Evolutionary conservation across 2,329 filamentous ascomycete genomes (phyloP).

Genomic region (Hypomyces perniciosus): DNA sequence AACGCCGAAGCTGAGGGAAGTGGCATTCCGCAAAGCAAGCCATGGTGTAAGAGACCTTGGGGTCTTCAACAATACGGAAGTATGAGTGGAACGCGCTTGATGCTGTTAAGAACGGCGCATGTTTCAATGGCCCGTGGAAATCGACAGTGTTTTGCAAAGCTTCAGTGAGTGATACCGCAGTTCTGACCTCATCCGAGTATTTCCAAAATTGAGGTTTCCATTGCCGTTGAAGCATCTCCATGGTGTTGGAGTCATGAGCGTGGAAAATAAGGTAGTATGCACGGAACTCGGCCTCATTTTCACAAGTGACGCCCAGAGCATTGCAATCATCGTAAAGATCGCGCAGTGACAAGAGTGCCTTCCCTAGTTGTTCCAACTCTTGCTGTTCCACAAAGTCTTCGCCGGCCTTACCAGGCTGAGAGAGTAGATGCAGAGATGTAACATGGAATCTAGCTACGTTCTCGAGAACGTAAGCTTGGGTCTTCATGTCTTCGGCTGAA

Average conservation of each 20-base stretch:
- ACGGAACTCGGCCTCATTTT: slow-evolving; percentile 60
- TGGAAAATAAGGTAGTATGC: slow-evolving; percentile 61
- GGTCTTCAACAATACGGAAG: slow-evolving; percentile 54
- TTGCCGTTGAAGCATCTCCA: slow-evolving; percentile 46
- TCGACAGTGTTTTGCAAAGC: slow-evolving; percentile 53
- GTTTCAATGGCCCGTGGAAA: slow-evolving; percentile 51
- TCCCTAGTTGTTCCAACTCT: slow-evolving; percentile 61
- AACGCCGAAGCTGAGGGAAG: slow-evolving; percentile 55
- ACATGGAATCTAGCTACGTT: slow-evolving; percentile 63
- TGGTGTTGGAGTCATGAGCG: slow-evolving; percentile 50
- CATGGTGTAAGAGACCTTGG: slow-evolving; percentile 60
- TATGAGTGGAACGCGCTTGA: slow-evolving; percentile 47
- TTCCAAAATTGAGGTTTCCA: slow-evolving; percentile 52
- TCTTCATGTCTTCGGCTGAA: slow-evolving; percentile 48
- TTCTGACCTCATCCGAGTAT: slow-evolving; percentile 53
- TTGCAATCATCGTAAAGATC: slow-evolving; percentile 62
- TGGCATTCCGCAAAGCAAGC: slow-evolving; percentile 65
- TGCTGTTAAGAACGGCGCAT: slow-evolving; percentile 42
- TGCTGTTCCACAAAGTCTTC: slow-evolving; percentile 62
- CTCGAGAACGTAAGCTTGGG: slow-evolving; percentile 59
- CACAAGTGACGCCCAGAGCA: slow-evolving; percentile 49
- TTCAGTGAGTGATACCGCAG: slow-evolving; percentile 55
- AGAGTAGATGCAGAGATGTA: slow-evolving; percentile 57
- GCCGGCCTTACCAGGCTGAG: slow-evolving; percentile 47
- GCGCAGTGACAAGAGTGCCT: slow-evolving; percentile 58